phyloP scores from a whole-genome alignment of 805 yeast species.

The Wickerhamia fluorescens region DNA sequence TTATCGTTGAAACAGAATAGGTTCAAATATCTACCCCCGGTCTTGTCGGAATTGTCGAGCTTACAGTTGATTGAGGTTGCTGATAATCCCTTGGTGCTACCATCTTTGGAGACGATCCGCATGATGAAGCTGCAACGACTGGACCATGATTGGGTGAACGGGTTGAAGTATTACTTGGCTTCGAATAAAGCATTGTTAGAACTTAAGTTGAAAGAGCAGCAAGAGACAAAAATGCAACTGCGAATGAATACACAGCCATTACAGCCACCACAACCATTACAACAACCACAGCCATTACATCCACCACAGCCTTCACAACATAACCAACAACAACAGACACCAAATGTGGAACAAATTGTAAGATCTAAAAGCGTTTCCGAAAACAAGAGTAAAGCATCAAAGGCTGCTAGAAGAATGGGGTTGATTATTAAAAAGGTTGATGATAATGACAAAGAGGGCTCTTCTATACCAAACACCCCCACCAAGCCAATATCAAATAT shows the following conservation, averaged over 20 bases:
- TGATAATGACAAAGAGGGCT: conserved; percentile 1
- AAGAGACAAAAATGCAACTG: conserved; percentile 6
- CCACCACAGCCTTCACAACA: too few relatives aligned
- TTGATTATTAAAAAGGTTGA: conserved; percentile 45
- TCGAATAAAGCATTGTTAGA: conserved; percentile 29
- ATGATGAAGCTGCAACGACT: conserved; percentile 31
- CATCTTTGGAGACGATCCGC: conserved; percentile 29
- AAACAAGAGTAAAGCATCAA: conserved; percentile 40
- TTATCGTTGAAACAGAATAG: conserved; percentile 56
- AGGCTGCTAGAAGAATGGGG: conserved; percentile 73
- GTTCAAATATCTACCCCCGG: conserved; percentile 48
- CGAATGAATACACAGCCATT: too few relatives aligned
- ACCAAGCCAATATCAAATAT: conserved; percentile 1
- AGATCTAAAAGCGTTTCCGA: conserved; percentile 30
- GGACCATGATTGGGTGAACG: conserved; percentile 42
- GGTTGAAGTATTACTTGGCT: conserved; percentile 31
- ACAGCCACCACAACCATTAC: conserved; percentile 7
- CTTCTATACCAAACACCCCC: conserved; percentile 1
- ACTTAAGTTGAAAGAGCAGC: conserved; percentile 14
- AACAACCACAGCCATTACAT: conserved; percentile 4
- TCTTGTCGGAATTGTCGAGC: conserved; percentile 46
- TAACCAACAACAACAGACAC: conserved; percentile 11
- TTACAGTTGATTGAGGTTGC: conserved; percentile 55
- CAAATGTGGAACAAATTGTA: too few relatives aligned
- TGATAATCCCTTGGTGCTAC: conserved; percentile 53